Evolutionary conservation across 2,329 filamentous ascomycete species (phyloP), one percentile per base, ranked within the genome.

Genomic region (Pseudogymnoascus sp.): DNA sequence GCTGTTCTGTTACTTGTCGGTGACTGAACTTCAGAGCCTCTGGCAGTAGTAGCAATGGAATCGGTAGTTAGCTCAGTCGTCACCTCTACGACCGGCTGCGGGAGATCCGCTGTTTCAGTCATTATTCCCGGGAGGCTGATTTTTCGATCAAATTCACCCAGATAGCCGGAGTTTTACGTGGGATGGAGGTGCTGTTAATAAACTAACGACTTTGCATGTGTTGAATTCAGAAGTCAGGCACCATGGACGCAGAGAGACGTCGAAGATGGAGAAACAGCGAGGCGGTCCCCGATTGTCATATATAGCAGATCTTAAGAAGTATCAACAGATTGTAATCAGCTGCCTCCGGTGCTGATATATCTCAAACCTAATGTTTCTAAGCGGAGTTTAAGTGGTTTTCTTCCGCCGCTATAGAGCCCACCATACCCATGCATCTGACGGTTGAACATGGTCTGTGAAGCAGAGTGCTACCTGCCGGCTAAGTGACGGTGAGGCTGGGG

Each of bases 341-440:
- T 69, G 67, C 61, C 64, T 66, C 59, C 55, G 66, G 63, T 60
- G 48, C 48, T 68, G 64, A 69, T 68, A 68, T 67, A 66, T 62
- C 58, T 68, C 67, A 63, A 62, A 68, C 63, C 66, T 66, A 64
- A 67, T 61, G 58, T 65, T 65, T 63, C 15, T 55, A 68, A 63
- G 62, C 68, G 68, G 70, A 65, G 13, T 55, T 33, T 55, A 55
- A 55, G 48, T 55, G 48, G 48, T 55, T 55, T 55, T 29, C 48
- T 55, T 55, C 48, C 48, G 48, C 48, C 48, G 48, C 48, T 55
- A 55, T 55, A 55, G n/a, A 33, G 48, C 15, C 29, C n/a, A 55
- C 29, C 48, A 55, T 21, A 55, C 48, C 48, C 48, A 33, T 55
- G 48, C 48, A 55, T 55, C 48, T 55, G 48, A 55, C 48, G 48